Evolutionary conservation across 345 rosid genomes (phyloP).

Genomic region (Salix brachista): DNA sequence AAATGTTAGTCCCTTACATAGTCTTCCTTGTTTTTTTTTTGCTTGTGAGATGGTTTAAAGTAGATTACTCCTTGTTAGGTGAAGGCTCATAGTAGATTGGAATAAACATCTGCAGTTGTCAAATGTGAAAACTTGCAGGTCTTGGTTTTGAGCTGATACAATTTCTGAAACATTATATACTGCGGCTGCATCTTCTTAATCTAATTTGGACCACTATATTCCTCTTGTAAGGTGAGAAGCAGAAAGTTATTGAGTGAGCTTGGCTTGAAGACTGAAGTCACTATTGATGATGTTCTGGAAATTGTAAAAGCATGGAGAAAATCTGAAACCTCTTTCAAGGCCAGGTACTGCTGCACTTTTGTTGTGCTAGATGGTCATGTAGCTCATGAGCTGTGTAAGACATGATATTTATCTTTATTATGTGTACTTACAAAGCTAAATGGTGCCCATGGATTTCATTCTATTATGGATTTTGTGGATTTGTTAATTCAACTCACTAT

Average conservation of each 20-base stretch:
- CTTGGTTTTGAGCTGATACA: background rate
- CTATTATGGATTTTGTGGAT: background rate
- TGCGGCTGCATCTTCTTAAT: background rate
- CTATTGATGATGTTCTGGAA: slow-evolving; percentile 52
- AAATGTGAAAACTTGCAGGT: background rate
- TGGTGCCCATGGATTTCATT: background rate
- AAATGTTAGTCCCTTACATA: too few relatives aligned
- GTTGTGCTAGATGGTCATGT: background rate
- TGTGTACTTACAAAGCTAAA: background rate
- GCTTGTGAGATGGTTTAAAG: too few relatives aligned
- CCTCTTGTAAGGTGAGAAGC: slow-evolving; percentile 57
- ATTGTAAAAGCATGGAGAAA: slow-evolving; percentile 53
- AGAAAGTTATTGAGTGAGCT: slow-evolving; percentile 49
- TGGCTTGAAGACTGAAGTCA: slow-evolving; percentile 73
- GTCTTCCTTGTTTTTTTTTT: too few relatives aligned
- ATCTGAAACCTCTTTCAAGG: slow-evolving; percentile 48
- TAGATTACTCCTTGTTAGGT: too few relatives aligned
- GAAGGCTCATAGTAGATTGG: background rate
- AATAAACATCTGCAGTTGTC: background rate
- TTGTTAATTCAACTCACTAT: background rate
- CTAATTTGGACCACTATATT: slow-evolving; percentile 7
- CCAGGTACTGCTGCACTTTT: slow-evolving; percentile 52
- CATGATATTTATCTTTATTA: background rate
- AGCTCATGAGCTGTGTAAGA: background rate
- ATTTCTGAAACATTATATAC: background rate